Evolutionary conservation across 1,284 basidiomycete genomes (phyloP), one percentile per base, ranked within the genome.

Genomic region (Apiotrichum mycotoxinovorans): DNA sequence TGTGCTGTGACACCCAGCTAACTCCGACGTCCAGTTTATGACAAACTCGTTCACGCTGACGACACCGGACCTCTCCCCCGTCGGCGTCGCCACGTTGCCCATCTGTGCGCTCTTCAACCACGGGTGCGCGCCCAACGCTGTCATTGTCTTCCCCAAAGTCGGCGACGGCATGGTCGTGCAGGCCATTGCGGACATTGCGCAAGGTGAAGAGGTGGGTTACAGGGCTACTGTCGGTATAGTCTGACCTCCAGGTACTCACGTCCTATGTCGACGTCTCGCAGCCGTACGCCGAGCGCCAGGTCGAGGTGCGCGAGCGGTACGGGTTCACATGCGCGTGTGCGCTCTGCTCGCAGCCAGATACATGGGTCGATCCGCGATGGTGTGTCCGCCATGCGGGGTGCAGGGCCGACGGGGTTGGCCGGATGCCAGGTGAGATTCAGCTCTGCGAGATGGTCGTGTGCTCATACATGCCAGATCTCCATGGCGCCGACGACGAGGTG

Each of bases 1-100:
- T 17, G 17, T 47, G 30, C 12, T 22, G 23, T 22, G 1, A 5
- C 25, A 18, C 9, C 15, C 0, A 33, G 15, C 7, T 23, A 14
- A 26, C 23, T 15, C 12, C 54, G 57, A 17, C 27, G 25, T 5
- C 9, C 65, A 95, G 89, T 91, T 95, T 71, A 82, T 84, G 10
- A 87, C 88, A 5, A 98, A 97, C 71, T 87, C 92, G 0, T 90
- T 96, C 71, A 87, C 91, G 0, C 79, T 95, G 14, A 86, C 89
- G 0, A 84, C 86, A 0, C 84, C 88, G 0, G 75, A 86, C 4
- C 78, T 95, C 11, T 82, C 83, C 1, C 87, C 90, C 0, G 80
- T 97, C 43, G 94, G 94, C 17, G 84, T 87, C 2, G 84, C 86
- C 30, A 81, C 94, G 26, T 88, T 89, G 0, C 91, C 92, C 0